phyloP scores from a whole-genome alignment of 1,284 basidiomycete species.

The Ustilago loliicola region DNA sequence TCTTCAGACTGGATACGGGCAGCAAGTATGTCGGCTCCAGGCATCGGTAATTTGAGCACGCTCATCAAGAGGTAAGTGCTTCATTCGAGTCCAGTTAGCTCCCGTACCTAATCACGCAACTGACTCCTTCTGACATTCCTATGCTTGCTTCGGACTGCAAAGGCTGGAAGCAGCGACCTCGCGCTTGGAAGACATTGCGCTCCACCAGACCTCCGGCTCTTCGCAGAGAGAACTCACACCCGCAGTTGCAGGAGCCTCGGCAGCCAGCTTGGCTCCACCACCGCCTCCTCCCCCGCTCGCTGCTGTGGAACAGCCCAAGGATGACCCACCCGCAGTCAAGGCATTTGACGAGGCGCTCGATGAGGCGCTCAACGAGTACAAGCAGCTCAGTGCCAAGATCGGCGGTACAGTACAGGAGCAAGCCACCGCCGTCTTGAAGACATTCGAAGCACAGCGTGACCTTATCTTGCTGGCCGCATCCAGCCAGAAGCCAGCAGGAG shows the following conservation, averaged over 20 bases:
- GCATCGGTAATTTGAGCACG: slow-evolving; percentile 66
- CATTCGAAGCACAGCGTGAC: slow-evolving; percentile 79
- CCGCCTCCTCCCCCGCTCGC: slow-evolving; percentile 35
- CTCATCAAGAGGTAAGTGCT: slow-evolving; percentile 66
- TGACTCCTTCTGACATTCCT: slow-evolving; percentile 8
- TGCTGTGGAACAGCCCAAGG: slow-evolving; percentile 34
- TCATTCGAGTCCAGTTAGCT: too few species aligned
- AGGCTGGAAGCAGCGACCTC: slow-evolving; percentile 87
- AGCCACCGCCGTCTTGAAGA: slow-evolving; percentile 79
- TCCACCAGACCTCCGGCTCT: slow-evolving; percentile 67
- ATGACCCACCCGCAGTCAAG: slow-evolving; percentile 77
- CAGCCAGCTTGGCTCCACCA: slow-evolving; percentile 29
- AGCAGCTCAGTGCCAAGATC: slow-evolving; percentile 81
- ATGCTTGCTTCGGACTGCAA: background rate
- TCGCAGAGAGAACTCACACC: slow-evolving; percentile 24
- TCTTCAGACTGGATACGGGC: background rate
- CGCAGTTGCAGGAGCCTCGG: slow-evolving; percentile 33
- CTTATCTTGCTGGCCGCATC: slow-evolving; percentile 79
- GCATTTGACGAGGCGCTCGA: slow-evolving; percentile 83
- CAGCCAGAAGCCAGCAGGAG: slow-evolving; percentile 79
- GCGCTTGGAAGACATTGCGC: slow-evolving; percentile 90
- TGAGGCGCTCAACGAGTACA: slow-evolving; percentile 80
- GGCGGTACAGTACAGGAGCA: slow-evolving; percentile 77
- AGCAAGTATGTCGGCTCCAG: slow-evolving; percentile 55
- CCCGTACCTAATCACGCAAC: background rate